These are phyloP conservation scores for Saururus chinensis DNA, from an alignment of 164 flowering plant genomes.

Conservation along the genomic window DNA sequence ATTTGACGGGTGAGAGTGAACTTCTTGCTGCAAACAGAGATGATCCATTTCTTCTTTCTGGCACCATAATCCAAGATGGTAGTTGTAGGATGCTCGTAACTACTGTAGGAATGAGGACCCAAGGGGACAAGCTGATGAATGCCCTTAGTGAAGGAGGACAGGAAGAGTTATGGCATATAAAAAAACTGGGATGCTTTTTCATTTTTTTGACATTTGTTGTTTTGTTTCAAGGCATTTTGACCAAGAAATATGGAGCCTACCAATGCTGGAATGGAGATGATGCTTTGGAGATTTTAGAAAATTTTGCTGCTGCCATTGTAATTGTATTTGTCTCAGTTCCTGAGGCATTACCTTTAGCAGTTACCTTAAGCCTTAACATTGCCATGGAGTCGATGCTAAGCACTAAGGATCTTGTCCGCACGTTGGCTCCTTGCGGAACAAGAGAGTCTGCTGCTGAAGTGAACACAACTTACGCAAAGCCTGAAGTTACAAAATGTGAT, in stretches of 20 bases:
- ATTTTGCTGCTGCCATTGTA: constrained; percentile 86
- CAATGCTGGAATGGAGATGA: constrained; percentile 80
- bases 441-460: constrained; percentile 90
- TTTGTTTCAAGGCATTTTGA: constrained; percentile 57
- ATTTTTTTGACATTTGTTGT: constrained; percentile 88
- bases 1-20: constrained; percentile 86
- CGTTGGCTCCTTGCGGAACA: constrained; percentile 90
- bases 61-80: constrained; percentile 96
- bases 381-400: constrained; percentile 99
- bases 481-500: constrained; percentile 2
- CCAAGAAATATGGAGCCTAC: constrained; percentile 51
- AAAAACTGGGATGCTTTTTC: constrained; percentile 83
- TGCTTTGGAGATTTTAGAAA: constrained; percentile 65
- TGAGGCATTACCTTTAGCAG: constrained; percentile 85
- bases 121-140: constrained; percentile 95
- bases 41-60: constrained; percentile 80
- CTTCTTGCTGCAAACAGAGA: constrained; percentile 44
- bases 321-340: constrained; percentile 95
- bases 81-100: constrained; percentile 93
- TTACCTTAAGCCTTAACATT: constrained; percentile 88
- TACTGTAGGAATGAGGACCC: constrained; percentile 95
- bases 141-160: constrained; percentile 94
- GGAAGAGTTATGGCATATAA: constrained; percentile 86
- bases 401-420: constrained; percentile 80
- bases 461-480: constrained; percentile 79